A percentile compares a stretch with the other conserved stretches of the same genome.
phyloP scores from a whole-genome alignment of 192 early-diverging fungal genomes.

The Coemansia sp. region DNA sequence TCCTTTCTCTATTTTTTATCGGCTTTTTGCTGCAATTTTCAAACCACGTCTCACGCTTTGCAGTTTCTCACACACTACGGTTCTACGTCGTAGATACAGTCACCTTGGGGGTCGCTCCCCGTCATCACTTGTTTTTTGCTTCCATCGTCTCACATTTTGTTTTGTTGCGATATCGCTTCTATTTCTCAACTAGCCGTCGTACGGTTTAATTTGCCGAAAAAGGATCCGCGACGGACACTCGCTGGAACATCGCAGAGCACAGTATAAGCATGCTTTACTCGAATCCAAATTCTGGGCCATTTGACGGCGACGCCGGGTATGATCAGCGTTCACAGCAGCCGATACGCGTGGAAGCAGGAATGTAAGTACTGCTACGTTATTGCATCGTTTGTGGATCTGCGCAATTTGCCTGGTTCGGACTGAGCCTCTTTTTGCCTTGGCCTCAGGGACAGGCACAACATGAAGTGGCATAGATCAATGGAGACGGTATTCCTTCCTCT shows the following conservation, averaged over 20 bases:
- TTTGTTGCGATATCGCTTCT: background rate
- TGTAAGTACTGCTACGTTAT: slow-evolving; percentile 12
- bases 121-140: background rate
- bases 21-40: background rate
- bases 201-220: no score
- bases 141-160: background rate
- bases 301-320: background rate
- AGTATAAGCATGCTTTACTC: slow-evolving; percentile 22
- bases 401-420: background rate
- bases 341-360: slow-evolving; percentile 5
- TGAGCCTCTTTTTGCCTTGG: background rate
- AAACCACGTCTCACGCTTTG: background rate
- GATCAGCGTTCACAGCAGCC: slow-evolving; percentile 8
- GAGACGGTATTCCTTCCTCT: background rate
- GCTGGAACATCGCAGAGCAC: background rate
- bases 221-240: background rate
- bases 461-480: slow-evolving; percentile 3
- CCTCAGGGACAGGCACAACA: background rate
- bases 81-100: background rate
- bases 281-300: slow-evolving; percentile 5
- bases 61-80: background rate
- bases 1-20: background rate
- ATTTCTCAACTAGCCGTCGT: background rate
- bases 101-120: background rate
- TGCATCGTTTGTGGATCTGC: background rate